Conservation (phyloP, 106 monocot genomes). For the Posidonia australis region DNA sequence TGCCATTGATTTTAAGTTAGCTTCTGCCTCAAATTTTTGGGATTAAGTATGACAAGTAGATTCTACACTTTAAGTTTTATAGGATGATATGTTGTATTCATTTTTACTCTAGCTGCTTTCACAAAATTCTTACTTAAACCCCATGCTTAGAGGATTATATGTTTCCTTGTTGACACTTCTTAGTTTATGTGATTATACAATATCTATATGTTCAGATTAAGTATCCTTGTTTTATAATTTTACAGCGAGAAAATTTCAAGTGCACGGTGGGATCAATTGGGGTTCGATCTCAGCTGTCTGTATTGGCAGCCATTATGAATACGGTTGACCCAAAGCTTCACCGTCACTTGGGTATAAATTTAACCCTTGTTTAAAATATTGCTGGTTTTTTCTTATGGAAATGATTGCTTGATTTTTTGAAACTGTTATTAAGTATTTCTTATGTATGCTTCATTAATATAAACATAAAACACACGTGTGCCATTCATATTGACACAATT, state of each 20-base stretch:
- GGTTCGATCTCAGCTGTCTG: slow-evolving; percentile 58
- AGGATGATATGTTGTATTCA: too few relatives aligned
- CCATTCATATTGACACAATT: too few relatives aligned
- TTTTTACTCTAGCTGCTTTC: too few relatives aligned
- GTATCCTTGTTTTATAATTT: slow-evolving; percentile 9
- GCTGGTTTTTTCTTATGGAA: not conserved
- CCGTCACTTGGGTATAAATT: slow-evolving; percentile 60
- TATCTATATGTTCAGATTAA: not conserved
- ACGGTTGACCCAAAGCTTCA: slow-evolving; percentile 75
- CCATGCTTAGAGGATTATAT: too few relatives aligned
- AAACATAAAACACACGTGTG: not conserved
- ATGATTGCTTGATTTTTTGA: not conserved
- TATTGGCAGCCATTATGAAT: slow-evolving; percentile 51
- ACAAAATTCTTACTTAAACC: too few relatives aligned
- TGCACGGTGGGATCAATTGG: slow-evolving; percentile 57
- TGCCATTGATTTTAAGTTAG: too few relatives aligned
- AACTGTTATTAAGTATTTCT: not conserved
- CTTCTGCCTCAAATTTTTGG: too few relatives aligned
- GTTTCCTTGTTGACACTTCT: too few relatives aligned
- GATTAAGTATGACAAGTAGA: too few relatives aligned
- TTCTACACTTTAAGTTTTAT: too few relatives aligned
- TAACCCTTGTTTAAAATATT: not conserved
- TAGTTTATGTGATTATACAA: not conserved
- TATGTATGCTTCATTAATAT: not conserved
- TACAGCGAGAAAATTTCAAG: slow-evolving; percentile 73